phyloP scores from a whole-genome alignment of 441 rosid genomes.

The Erodium moschatum region DNA sequence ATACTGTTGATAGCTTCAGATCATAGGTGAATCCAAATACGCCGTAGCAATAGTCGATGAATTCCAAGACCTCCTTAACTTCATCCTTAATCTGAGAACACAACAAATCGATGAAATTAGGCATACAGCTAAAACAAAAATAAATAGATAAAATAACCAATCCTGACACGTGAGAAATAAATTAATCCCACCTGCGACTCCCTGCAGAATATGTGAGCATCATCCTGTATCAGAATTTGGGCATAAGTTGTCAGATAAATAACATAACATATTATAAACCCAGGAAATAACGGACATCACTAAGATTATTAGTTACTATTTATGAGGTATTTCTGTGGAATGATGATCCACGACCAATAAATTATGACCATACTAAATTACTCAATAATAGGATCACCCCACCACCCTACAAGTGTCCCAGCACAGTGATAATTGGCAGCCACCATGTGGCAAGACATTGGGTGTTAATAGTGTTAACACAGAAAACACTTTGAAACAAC shows the following conservation, averaged over 20 bases:
- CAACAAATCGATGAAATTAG: constrained; percentile 18
- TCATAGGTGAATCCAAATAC: constrained; percentile 88
- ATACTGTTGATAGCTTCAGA: constrained; percentile 87
- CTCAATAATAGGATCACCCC: neutral
- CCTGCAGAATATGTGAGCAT: constrained; percentile 95
- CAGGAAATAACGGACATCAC: neutral
- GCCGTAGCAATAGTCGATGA: constrained; percentile 59
- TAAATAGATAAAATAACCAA: neutral
- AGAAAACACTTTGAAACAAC: neutral
- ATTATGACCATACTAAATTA: neutral
- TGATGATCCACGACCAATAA: neutral
- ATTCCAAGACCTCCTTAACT: constrained; percentile 74
- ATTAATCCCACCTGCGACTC: constrained; percentile 55
- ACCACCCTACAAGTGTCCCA: neutral
- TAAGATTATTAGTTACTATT: neutral
- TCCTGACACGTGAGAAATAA: constrained; percentile 13
- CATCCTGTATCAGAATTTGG: constrained; percentile 55
- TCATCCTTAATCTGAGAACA: constrained; percentile 70
- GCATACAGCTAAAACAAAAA: constrained; percentile 6
- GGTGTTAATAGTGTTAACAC: neutral
- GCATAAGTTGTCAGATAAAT: constrained; percentile 8
- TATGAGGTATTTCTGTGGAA: neutral
- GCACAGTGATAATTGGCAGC: neutral
- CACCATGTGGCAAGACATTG: neutral
- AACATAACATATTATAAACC: neutral